phyloP scores from a whole-genome alignment of 768 basidiomycete genomes.

The Mycena amicta region DNA sequence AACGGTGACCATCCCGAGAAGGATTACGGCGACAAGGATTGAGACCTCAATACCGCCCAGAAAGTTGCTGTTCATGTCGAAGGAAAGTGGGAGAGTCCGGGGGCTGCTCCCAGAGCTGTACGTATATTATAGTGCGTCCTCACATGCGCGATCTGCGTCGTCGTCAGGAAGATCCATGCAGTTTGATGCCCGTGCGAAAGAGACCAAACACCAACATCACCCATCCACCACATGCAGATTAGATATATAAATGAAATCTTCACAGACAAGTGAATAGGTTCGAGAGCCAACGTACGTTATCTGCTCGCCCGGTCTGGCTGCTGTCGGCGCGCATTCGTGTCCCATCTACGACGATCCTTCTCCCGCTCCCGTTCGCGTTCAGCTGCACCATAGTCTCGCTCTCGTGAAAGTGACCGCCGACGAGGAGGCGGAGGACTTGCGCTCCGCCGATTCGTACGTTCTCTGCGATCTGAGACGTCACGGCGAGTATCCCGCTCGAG shows the following conservation, averaged over 20 bases:
- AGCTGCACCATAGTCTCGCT: conserved; percentile 33
- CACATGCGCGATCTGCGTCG: neutral
- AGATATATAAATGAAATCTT: no score
- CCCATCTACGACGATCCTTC: conserved; percentile 56
- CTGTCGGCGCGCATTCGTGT: conserved; percentile 45
- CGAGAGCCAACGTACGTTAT: no score
- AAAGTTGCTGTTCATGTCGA: neutral
- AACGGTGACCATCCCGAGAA: conserved; percentile 20
- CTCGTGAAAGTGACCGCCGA: conserved; percentile 5
- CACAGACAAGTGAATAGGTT: no score
- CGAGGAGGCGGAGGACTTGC: conserved; percentile 2
- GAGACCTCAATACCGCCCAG: conserved; percentile 18
- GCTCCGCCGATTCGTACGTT: conserved; percentile 9
- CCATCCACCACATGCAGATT: no score
- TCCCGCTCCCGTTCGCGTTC: conserved; percentile 42
- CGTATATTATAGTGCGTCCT: no score
- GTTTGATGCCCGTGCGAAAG: neutral
- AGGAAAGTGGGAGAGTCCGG: neutral
- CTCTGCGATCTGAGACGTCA: conserved; percentile 10
- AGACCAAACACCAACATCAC: no score
- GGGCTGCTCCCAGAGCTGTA: no score
- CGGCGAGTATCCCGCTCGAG: conserved; percentile 36
- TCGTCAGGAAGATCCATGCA: neutral
- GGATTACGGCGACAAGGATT: conserved; percentile 9
- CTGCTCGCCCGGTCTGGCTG: no score